A percentile compares a stretch with the other conserved stretches of the same genome.
Conservation (phyloP, 2,329 filamentous ascomycete species). For the Magnaporthales sp. region DNA sequence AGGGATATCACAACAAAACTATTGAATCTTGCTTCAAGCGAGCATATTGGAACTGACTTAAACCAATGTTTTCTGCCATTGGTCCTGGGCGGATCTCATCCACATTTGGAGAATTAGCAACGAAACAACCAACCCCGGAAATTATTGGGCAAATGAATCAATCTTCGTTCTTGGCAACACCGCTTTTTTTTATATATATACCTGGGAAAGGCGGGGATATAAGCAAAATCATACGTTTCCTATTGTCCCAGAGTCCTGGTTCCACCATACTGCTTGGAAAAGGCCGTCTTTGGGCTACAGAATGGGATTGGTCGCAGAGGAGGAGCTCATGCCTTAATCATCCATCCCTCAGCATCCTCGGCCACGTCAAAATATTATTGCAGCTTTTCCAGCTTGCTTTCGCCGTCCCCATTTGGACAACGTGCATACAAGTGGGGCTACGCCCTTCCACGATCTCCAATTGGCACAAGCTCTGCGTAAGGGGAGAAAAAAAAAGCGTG, state of each 20-base stretch:
- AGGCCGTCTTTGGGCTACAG: background rate
- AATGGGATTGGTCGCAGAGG: background rate
- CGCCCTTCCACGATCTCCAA: background rate
- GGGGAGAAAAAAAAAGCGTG: background rate
- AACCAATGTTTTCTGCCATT: no score
- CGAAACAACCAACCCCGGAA: background rate
- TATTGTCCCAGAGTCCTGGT: background rate
- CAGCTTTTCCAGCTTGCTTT: background rate
- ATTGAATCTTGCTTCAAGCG: background rate
- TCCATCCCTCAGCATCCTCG: no score
- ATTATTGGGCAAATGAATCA: background rate
- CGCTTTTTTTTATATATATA: background rate
- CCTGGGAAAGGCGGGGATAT: background rate
- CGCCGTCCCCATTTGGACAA: slow-evolving; percentile 1
- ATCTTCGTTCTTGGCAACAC: background rate
- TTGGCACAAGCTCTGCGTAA: background rate
- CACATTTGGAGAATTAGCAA: background rate
- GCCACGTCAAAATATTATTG: background rate
- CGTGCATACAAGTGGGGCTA: background rate
- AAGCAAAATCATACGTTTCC: background rate
- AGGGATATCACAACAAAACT: background rate
- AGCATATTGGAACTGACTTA: background rate
- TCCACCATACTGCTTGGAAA: background rate
- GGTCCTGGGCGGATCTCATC: no score
- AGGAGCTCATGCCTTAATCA: no score